Evolutionary conservation across 2,329 filamentous ascomycete genomes (phyloP).

Genomic region (Gyromitra esculenta): DNA sequence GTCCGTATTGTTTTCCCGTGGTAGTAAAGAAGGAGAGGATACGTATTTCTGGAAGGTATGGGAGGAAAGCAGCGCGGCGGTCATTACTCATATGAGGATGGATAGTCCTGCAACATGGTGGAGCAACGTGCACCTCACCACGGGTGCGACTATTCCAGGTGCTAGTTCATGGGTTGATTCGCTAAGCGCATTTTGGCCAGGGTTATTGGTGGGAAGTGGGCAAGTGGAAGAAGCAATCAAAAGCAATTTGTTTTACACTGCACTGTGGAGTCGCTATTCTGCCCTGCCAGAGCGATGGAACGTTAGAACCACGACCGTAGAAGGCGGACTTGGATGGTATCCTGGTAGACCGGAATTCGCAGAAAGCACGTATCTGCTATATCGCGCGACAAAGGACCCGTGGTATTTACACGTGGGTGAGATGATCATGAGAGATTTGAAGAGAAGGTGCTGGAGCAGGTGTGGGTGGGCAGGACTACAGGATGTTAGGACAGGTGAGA

Average conservation of each 20-base stretch:
- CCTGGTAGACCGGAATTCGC: slow-evolving; percentile 95
- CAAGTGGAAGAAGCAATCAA: slow-evolving; percentile 91
- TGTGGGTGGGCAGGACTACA: slow-evolving; percentile 95
- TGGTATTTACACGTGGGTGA: slow-evolving; percentile 97
- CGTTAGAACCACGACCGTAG: slow-evolving; percentile 80
- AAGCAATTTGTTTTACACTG: slow-evolving; percentile 88
- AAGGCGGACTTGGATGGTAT: slow-evolving; percentile 92
- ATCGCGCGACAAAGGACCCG: slow-evolving; percentile 88
- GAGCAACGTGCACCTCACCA: slow-evolving; percentile 86
- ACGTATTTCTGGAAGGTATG: slow-evolving; percentile 53
- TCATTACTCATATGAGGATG: slow-evolving; percentile 80
- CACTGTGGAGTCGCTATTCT: slow-evolving; percentile 93
- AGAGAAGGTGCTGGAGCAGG: slow-evolving; percentile 83
- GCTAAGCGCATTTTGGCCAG: slow-evolving; percentile 92
- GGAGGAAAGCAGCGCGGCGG: slow-evolving; percentile 75
- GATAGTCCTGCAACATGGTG: slow-evolving; percentile 83
- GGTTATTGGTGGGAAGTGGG: slow-evolving; percentile 83
- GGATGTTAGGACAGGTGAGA: slow-evolving; percentile 82
- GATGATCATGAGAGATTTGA: slow-evolving; percentile 91
- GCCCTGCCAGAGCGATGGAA: slow-evolving; percentile 96
- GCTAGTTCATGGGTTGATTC: slow-evolving; percentile 88
- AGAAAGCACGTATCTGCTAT: slow-evolving; percentile 96
- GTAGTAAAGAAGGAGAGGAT: slow-evolving; percentile 43
- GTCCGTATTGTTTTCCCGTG: slow-evolving; percentile 77
- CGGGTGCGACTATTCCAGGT: slow-evolving; percentile 66